Evolutionary conservation across 139 green algal species (phyloP), one percentile per base, ranked within the genome.

Genomic region (Chlorella sp.): DNA sequence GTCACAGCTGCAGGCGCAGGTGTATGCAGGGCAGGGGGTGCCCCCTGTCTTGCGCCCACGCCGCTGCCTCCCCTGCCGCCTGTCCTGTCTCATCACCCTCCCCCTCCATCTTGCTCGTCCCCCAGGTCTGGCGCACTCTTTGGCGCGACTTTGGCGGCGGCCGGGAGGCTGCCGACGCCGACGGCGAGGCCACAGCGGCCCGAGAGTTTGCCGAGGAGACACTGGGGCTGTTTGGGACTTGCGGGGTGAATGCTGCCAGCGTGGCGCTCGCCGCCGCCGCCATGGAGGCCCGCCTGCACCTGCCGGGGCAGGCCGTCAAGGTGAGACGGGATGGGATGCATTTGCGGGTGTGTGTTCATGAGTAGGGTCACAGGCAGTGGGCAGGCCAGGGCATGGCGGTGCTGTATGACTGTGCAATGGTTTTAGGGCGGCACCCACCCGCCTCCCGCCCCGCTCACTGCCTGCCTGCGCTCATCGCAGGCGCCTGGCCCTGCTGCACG

Each of bases 151-250:
- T 94, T 87, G 92, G 92, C 22, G 92, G 92, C n/a, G 24, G 66
- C 21, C 81, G 92, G 3, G 92, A 94, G 73, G 85, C 88, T 7
- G 83, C 85, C 24, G 92, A 94, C 76, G 30, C 36, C 2, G 90
- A 92, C 64, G 80, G 60, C 36, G 80, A 88, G 21, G 91, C 85
- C 34, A 92, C 85, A 7, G 92, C 92, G 26, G 57, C 61, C 39
- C 83, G 92, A 48, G 92, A 94, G 61, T 94, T 92, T 89, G 81
- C 90, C 28, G 92, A 94, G 71, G 92, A 94, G 77, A 94, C 92
- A 15, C 78, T 94, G 73, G 92, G 92, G 30, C 40, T 94, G 61
- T 92, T 94, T 85, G 75, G 71, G 2, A 48, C 34, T 28, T 88
- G 77, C 68, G 36, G n/a, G 5, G 92, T 94, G 32, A 53, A 91